Base-by-base conservation (phyloP, 805 yeast genomes). In the Yamadazyma philogaea region DNA sequence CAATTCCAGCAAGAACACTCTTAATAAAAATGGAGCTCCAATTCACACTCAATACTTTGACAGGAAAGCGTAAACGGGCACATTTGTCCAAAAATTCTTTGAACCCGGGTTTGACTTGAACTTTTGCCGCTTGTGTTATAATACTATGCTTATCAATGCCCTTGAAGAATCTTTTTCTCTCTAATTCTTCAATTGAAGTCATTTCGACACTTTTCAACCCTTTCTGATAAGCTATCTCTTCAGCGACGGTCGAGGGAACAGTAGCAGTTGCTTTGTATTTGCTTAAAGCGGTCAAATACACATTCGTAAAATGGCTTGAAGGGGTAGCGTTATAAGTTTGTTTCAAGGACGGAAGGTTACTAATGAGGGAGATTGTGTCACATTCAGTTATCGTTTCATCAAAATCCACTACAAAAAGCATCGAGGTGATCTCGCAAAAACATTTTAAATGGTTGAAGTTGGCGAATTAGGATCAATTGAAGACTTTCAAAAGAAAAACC, bases 321-420 rank as follows among this genome's bases (percentile, higher is more conserved):
- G 60, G 53, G 7, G 73, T 68, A 3, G 52, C 53, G 34, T 63
- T 60, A n/a, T 56, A 55, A 3, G 72, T 72, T 33, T 70, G 66
- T 12, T 53, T 39, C 2, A 24, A 27, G 40, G 75, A 75, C 0
- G 80, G 76, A 2, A 78, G 68, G 27, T 68, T 60, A 11, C 80
- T 78, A n/a, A 79, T 63, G 4, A 76, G 52, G 19, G 56, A 56
- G 21, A 81, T 72, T 0, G 88, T 80, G 56, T 82, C 87, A 22
- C 59, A 53, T 5, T 52, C 48, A 0, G 87, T 79, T 20, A 79
- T 68, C 0, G 87, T 82, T 33, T 81, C 87, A 54, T 82, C 88
- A 81, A 84, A 82, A 50, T 82, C 88, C 3, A 75, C 58, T 1
- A 80, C 66, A 8, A 80, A 37, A 11, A 41, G 5, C 21, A 22